Percentiles rank a stretch among this genome's conserved stretches.
These are phyloP conservation scores for Sanghuangporus weigelae DNA, from an alignment of 1,284 basidiomycete genomes.

Conservation along the genomic window DNA sequence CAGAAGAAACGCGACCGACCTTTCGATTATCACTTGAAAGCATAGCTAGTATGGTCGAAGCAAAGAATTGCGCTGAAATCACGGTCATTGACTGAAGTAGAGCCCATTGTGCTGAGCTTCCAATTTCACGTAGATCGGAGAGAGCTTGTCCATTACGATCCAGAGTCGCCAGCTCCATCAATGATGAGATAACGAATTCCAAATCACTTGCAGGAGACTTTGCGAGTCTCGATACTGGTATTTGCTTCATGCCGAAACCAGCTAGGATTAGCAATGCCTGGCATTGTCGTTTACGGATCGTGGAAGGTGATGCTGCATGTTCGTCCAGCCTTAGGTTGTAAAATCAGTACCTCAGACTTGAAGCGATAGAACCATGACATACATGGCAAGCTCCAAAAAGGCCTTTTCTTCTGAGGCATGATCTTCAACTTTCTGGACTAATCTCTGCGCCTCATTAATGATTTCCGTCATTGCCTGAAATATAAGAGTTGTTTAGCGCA, in stretches of 20 bases:
- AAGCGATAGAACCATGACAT: constrained; percentile 25
- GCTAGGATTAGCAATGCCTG: constrained; percentile 61
- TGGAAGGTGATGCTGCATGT: constrained; percentile 37
- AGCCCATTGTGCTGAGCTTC: constrained; percentile 41
- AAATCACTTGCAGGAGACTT: constrained; percentile 22
- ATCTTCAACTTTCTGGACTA: constrained; percentile 43
- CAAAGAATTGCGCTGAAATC: constrained; percentile 65
- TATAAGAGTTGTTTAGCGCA: constrained; percentile 22
- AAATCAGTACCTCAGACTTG: background rate
- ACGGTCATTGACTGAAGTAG: constrained; percentile 48
- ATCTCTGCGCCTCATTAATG: constrained; percentile 58
- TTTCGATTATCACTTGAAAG: constrained; percentile 44
- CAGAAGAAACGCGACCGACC: constrained; percentile 30
- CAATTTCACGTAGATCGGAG: constrained; percentile 38
- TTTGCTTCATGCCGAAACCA: constrained; percentile 38
- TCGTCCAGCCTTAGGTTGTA: constrained; percentile 45
- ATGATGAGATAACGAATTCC: constrained; percentile 35
- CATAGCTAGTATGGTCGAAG: constrained; percentile 47
- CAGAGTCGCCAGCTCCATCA: constrained; percentile 38
- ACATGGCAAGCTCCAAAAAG: constrained; percentile 56
- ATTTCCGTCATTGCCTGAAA: constrained; percentile 60
- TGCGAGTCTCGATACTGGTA: constrained; percentile 6
- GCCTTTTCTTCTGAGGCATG: constrained; percentile 37
- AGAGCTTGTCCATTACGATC: constrained; percentile 28
- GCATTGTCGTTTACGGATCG: constrained; percentile 52